Conservation (phyloP, 2,329 filamentous ascomycete genomes). For the Fusarium decemcellulare region DNA sequence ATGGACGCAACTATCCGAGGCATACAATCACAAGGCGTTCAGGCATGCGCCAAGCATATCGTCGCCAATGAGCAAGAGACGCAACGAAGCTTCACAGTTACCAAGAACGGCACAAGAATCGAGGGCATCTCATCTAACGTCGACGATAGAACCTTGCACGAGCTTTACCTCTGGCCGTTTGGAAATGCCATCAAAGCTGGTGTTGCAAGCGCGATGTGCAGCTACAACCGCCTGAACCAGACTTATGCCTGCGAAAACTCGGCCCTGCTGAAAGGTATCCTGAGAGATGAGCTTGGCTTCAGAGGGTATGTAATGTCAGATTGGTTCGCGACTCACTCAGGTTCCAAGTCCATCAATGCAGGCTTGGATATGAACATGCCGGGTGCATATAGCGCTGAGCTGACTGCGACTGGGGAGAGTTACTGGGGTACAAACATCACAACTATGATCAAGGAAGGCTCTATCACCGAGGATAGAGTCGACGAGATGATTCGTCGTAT, state of each 20-base stretch:
- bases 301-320: conserved; percentile 85
- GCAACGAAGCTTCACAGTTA: conserved; percentile 71
- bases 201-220: conserved; percentile 84
- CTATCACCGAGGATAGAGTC: conserved; percentile 53
- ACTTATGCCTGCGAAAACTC: conserved; percentile 87
- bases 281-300: conserved; percentile 85
- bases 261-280: conserved; percentile 78
- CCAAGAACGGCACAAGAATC: conserved; percentile 61
- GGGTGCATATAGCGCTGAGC: no score
- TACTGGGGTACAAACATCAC: conserved; percentile 61
- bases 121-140: conserved; percentile 60
- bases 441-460: conserved; percentile 61
- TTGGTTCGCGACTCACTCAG: conserved; percentile 82
- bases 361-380: conserved; percentile 75
- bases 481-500: conserved; percentile 65
- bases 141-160: conserved; percentile 58
- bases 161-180: conserved; percentile 85
- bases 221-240: conserved; percentile 80
- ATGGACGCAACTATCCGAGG: conserved; percentile 83
- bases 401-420: conserved; percentile 33
- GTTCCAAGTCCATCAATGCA: conserved; percentile 74
- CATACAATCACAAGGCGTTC: conserved; percentile 66
- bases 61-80: conserved; percentile 68
- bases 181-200: conserved; percentile 81
- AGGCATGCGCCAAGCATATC: conserved; percentile 66